Evolutionary conservation across 1,284 basidiomycete genomes (phyloP).

Genomic region (Phaffia rhodozyma): DNA sequence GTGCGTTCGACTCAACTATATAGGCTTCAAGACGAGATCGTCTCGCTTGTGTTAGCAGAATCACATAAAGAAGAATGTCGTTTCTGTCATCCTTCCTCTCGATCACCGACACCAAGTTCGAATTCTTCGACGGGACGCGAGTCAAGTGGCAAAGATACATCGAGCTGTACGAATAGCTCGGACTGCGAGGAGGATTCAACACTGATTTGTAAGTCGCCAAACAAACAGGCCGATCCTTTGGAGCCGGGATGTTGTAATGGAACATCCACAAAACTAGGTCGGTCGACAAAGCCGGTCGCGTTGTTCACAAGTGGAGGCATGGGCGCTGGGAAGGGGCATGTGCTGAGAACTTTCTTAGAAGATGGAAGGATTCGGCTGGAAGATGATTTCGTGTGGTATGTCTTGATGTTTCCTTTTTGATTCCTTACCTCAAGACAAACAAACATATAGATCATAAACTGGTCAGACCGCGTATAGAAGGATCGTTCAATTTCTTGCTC

Average conservation of each 20-base stretch:
- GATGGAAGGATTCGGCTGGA: slow-evolving; percentile 9
- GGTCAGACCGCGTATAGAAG: no score
- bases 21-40: no score
- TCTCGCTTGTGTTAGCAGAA: no score
- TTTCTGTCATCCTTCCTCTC: background rate
- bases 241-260: no score
- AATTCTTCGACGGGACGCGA: background rate
- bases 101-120: background rate
- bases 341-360: slow-evolving; percentile 10
- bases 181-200: no score
- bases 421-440: background rate
- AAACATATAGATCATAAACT: no score
- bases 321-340: slow-evolving; percentile 18
- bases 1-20: background rate
- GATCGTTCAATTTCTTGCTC: no score
- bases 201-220: no score
- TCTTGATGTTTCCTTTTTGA: background rate
- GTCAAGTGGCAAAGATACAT: background rate
- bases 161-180: no score
- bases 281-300: slow-evolving; percentile 1
- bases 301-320: slow-evolving; percentile 16
- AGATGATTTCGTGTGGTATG: slow-evolving; percentile 14
- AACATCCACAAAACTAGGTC: no score
- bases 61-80: no score
- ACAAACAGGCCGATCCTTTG: no score